Conservation (phyloP, 1,139 yeast species). For the Geotrichum fermentans region DNA sequence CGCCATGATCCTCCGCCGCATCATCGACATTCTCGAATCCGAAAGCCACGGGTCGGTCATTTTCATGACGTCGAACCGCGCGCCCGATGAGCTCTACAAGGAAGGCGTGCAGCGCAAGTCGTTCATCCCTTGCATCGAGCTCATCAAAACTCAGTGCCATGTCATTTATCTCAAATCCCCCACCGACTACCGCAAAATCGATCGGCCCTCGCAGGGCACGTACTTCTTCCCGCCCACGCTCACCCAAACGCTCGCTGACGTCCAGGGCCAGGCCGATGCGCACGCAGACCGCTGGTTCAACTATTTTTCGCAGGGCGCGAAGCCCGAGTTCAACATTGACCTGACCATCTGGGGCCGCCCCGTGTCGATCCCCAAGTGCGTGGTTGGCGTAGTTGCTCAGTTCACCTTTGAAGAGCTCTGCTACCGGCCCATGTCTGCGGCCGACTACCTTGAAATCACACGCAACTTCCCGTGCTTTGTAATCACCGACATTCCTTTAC, state of each 20-base stretch:
- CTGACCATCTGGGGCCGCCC: slow-evolving; percentile 85
- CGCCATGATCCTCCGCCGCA: slow-evolving; percentile 85
- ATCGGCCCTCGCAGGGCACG: slow-evolving; percentile 75
- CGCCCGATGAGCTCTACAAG: slow-evolving; percentile 86
- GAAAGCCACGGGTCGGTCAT: slow-evolving; percentile 76
- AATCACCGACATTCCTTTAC: slow-evolving; percentile 84
- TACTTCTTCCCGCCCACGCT: slow-evolving; percentile 69
- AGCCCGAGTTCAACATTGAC: slow-evolving; percentile 40
- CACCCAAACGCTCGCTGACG: slow-evolving; percentile 41
- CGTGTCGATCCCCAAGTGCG: slow-evolving; percentile 65
- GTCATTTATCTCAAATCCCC: slow-evolving; percentile 84
- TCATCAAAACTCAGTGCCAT: slow-evolving; percentile 65
- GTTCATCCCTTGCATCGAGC: slow-evolving; percentile 84
- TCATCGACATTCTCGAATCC: slow-evolving; percentile 55
- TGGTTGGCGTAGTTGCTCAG: slow-evolving; percentile 80
- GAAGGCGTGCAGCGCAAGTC: slow-evolving; percentile 91
- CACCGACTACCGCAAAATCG: slow-evolving; percentile 86
- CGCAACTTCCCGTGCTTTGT: slow-evolving; percentile 71
- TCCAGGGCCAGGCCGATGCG: slow-evolving; percentile 48
- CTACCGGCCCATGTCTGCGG: slow-evolving; percentile 87
- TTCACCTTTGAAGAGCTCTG: slow-evolving; percentile 82
- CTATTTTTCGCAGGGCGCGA: slow-evolving; percentile 59
- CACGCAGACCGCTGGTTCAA: slow-evolving; percentile 76
- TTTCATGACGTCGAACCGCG: slow-evolving; percentile 91
- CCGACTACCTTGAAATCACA: slow-evolving; percentile 84